phyloP scores from a whole-genome alignment of 257 asterid species.

The Verbena officinalis region DNA sequence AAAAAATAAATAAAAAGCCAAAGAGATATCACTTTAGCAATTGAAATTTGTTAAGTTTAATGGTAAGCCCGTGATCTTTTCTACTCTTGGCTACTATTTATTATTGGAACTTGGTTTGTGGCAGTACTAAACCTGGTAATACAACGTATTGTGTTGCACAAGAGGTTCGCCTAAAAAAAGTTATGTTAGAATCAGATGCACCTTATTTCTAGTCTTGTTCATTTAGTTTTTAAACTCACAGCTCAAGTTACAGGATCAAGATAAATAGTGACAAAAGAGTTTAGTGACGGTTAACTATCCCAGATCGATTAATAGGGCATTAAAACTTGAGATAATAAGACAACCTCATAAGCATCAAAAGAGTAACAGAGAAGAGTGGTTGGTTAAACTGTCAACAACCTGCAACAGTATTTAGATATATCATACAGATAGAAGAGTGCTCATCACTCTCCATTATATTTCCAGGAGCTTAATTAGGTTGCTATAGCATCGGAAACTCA shows the following conservation, averaged over 20 bases:
- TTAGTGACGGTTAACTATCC: too few relatives aligned
- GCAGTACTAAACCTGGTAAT: too few relatives aligned
- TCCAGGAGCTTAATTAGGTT: neutral
- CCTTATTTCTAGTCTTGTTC: too few relatives aligned
- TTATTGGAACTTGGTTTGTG: too few relatives aligned
- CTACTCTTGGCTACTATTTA: neutral
- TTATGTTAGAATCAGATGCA: too few relatives aligned
- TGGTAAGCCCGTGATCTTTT: neutral
- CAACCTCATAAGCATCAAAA: neutral
- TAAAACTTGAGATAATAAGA: neutral
- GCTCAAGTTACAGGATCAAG: too few relatives aligned
- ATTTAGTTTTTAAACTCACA: too few relatives aligned
- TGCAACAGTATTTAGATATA: neutral
- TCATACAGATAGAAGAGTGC: neutral
- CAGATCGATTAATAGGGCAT: neutral
- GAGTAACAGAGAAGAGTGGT: slow-evolving; percentile 32
- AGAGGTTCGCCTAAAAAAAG: too few relatives aligned
- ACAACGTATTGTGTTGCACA: too few relatives aligned
- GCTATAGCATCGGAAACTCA: neutral
- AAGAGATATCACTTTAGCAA: neutral
- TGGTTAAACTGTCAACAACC: slow-evolving; percentile 32
- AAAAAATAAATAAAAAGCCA: too few relatives aligned
- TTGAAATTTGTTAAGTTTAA: neutral
- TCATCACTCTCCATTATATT: slow-evolving; percentile 3
- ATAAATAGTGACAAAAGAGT: too few relatives aligned